These are phyloP conservation scores for Penicillium canescens DNA, from an alignment of 495 filamentous ascomycete genomes.

Conservation along the genomic window DNA sequence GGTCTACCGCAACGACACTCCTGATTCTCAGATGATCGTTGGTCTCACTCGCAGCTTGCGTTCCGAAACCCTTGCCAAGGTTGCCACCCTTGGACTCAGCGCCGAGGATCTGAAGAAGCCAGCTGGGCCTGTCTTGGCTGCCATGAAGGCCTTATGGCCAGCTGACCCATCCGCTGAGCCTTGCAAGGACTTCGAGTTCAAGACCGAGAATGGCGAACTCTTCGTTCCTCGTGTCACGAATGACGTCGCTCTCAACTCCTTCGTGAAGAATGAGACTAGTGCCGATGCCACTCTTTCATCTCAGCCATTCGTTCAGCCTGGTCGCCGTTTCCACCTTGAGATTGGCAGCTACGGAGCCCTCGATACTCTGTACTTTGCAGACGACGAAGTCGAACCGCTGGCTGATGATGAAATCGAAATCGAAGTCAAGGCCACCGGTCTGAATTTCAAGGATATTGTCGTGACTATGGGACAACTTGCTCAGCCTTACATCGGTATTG, in stretches of 20 bases:
- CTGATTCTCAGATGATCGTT: slow-evolving; percentile 52
- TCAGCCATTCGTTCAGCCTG: slow-evolving; percentile 27
- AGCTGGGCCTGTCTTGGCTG: slow-evolving; percentile 38
- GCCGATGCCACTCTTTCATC: slow-evolving; percentile 31
- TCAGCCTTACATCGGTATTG: slow-evolving; percentile 50
- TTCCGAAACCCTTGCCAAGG: slow-evolving; percentile 51
- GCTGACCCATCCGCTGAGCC: slow-evolving; percentile 5
- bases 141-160: slow-evolving; percentile 24
- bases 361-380: slow-evolving; percentile 56
- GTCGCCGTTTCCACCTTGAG: slow-evolving; percentile 26
- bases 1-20: slow-evolving; percentile 47
- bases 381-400: slow-evolving; percentile 33
- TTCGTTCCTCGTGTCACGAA: slow-evolving; percentile 48
- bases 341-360: slow-evolving; percentile 43
- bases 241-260: slow-evolving; percentile 47
- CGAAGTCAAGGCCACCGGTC: slow-evolving; percentile 52
- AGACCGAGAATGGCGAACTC: slow-evolving; percentile 28
- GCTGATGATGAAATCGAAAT: slow-evolving; percentile 45
- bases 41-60: slow-evolving; percentile 54
- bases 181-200: slow-evolving; percentile 27
- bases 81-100: slow-evolving; percentile 53
- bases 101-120: slow-evolving; percentile 31
- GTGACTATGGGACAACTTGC: slow-evolving; percentile 55
- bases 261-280: slow-evolving; percentile 52
- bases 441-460: slow-evolving; percentile 55